Conservation (phyloP, 768 basidiomycete species). For the Cubamyces lactineus region DNA sequence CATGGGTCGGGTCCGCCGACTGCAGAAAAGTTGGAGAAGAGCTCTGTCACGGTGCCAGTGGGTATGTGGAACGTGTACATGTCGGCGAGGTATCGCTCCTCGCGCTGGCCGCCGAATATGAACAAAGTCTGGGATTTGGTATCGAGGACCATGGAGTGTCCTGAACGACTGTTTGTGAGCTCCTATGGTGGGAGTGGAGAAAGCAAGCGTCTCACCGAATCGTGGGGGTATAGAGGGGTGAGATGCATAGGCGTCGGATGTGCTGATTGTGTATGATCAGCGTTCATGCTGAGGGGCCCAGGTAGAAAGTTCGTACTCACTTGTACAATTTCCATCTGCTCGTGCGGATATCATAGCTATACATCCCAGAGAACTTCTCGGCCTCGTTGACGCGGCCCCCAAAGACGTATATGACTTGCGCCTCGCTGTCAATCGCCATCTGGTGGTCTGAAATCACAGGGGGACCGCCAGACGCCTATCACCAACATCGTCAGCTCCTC, state of each 20-base stretch:
- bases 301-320: constrained; percentile 51
- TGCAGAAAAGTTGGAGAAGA: constrained; percentile 63
- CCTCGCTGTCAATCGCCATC: constrained; percentile 74
- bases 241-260: constrained; percentile 32
- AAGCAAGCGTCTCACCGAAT: constrained; percentile 47
- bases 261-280: constrained; percentile 20
- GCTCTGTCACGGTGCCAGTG: constrained; percentile 58
- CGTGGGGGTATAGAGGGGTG: constrained; percentile 58
- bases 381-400: constrained; percentile 76
- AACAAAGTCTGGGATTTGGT: constrained; percentile 57
- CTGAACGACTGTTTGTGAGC: constrained; percentile 36
- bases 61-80: constrained; percentile 75
- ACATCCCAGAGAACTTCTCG: constrained; percentile 73
- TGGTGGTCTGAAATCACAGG: constrained; percentile 80
- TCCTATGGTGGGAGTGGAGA: not conserved
- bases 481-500: not conserved
- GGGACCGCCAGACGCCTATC: constrained; percentile 66
- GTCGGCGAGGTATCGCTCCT: constrained; percentile 68
- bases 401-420: constrained; percentile 73
- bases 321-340: constrained; percentile 71
- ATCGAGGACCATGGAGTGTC: constrained; percentile 85
- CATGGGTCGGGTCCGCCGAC: constrained; percentile 70
- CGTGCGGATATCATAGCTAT: constrained; percentile 66
- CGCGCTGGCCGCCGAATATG: constrained; percentile 76
- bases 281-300: too few species aligned